phyloP scores from a whole-genome alignment of 2,329 filamentous ascomycete genomes.

The Ascochyta clinopodiicola region DNA sequence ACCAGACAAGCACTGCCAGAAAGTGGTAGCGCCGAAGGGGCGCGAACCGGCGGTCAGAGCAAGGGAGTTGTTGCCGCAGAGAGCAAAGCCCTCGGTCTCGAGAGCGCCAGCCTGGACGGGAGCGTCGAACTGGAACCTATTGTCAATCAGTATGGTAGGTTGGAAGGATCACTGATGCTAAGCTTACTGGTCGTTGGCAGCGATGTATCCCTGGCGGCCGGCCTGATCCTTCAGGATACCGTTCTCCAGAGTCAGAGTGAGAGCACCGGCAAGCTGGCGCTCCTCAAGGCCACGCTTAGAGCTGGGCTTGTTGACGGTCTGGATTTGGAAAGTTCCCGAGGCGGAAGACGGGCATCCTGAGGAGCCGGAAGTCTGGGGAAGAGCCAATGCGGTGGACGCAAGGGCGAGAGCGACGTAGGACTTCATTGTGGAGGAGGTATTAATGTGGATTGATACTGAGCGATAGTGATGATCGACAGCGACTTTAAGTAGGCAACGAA shows the following conservation, averaged over 20 bases:
- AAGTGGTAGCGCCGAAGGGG: slow-evolving; percentile 62
- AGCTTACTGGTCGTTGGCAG: slow-evolving; percentile 71
- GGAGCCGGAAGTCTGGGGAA: slow-evolving; percentile 50
- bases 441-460: slow-evolving; percentile 15
- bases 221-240: slow-evolving; percentile 71
- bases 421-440: slow-evolving; percentile 36
- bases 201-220: slow-evolving; percentile 78
- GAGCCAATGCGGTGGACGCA: slow-evolving; percentile 37
- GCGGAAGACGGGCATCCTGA: slow-evolving; percentile 60
- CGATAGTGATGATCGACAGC: slow-evolving; percentile 14
- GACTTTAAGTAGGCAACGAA: slow-evolving; percentile 25
- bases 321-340: slow-evolving; percentile 66
- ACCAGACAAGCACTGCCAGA: slow-evolving; percentile 77
- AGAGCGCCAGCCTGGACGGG: slow-evolving; percentile 69
- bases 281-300: slow-evolving; percentile 35
- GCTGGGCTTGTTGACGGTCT: slow-evolving; percentile 53
- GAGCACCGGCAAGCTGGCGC: slow-evolving; percentile 49
- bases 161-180: neutral
- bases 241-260: slow-evolving; percentile 67
- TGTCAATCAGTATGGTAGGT: slow-evolving; percentile 7
- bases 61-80: slow-evolving; percentile 71
- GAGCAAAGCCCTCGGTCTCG: slow-evolving; percentile 74
- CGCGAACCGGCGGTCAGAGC: slow-evolving; percentile 63
- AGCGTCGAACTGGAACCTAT: slow-evolving; percentile 51
- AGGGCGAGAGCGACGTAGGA: slow-evolving; percentile 40